Evolutionary conservation across 2,329 filamentous ascomycete genomes (phyloP), one percentile per base, ranked within the genome.

Genomic region (Penicillium sp.): DNA sequence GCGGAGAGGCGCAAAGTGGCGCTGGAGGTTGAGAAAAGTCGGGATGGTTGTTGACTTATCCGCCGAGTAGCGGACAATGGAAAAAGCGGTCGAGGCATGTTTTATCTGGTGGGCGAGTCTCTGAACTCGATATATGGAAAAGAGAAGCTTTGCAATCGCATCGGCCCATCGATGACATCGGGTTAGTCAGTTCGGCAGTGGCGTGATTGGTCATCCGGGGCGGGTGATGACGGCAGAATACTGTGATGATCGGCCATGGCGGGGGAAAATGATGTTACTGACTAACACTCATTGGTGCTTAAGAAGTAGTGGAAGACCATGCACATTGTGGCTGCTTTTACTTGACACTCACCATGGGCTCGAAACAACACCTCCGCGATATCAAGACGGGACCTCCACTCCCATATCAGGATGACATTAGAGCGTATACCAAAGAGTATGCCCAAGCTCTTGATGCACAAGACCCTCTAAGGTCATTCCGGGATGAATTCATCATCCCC

Each of bases 401-500:
- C 49, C 51, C 44, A 30, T 56, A 57, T 43, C 37, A 42, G 18
- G 56, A 55, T 48, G 60, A 62, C 55, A 56, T 55, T 42, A 52
- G 55, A 42, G 57, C 59, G 15, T 57, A 63, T 33, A 59, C 48
- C 10, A 56, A 50, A 26, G 59, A 60, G 42, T 67, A 70, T 45
- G 69, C 70, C 17, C 50, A 62, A 37, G 61, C 64, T 16, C 68
- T 84, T 4, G 82, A 86, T 60, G 62, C 66, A 0, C 68, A 77
- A 50, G 82, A 86, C 55, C 63, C 71, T n/a, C 61, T 87, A 26
- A 63, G 66, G 11, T 66, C 71, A 39, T 73, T 85, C 37, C 76
- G 85, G 20, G 66, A 78, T 15, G 76, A 90, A 50, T 95, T 90
- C 59, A 73, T 83, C 32, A 80, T 93, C 30, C 88, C 88, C 0